Conservation (phyloP, 768 basidiomycete genomes). For the Amanita pseudoporphyria region DNA sequence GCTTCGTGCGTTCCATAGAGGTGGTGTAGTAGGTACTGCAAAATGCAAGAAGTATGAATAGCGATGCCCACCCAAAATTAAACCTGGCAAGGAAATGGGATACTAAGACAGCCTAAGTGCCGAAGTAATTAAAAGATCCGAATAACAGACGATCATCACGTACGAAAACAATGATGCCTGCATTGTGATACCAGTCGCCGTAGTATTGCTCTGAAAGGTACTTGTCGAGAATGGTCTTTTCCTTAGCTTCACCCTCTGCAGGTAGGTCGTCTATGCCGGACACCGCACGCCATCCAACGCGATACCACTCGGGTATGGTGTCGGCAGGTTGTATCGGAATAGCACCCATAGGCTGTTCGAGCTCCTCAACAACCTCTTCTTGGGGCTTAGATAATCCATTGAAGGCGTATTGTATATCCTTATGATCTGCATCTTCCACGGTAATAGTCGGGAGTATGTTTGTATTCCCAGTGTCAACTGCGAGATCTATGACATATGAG, state of each 20-base stretch:
- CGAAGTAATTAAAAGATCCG: background rate
- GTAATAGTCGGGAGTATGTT: constrained; percentile 62
- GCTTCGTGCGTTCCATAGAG: constrained; percentile 72
- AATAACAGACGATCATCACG: constrained; percentile 19
- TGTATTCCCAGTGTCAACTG: constrained; percentile 35
- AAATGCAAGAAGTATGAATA: constrained; percentile 75
- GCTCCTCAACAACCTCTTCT: constrained; percentile 11
- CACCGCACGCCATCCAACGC: constrained; percentile 72
- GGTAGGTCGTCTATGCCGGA: constrained; percentile 50
- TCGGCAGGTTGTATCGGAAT: constrained; percentile 36
- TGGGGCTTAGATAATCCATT: constrained; percentile 2
- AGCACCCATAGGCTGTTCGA: constrained; percentile 36
- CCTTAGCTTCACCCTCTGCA: constrained; percentile 55
- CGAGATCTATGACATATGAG: constrained; percentile 21
- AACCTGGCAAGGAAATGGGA: constrained; percentile 86
- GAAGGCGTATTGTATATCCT: constrained; percentile 8
- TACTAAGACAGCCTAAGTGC: constrained; percentile 60
- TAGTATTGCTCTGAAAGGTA: constrained; percentile 79
- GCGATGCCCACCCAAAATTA: constrained; percentile 84
- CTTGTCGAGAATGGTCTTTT: constrained; percentile 51
- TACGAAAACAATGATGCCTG: constrained; percentile 75
- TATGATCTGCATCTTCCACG: constrained; percentile 35
- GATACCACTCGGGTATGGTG: constrained; percentile 76
- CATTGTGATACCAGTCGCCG: constrained; percentile 84
- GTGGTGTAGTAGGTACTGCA: constrained; percentile 89